Evolutionary conservation across 441 rosid genomes (phyloP).

Genomic region (Gossypium gossypioides): DNA sequence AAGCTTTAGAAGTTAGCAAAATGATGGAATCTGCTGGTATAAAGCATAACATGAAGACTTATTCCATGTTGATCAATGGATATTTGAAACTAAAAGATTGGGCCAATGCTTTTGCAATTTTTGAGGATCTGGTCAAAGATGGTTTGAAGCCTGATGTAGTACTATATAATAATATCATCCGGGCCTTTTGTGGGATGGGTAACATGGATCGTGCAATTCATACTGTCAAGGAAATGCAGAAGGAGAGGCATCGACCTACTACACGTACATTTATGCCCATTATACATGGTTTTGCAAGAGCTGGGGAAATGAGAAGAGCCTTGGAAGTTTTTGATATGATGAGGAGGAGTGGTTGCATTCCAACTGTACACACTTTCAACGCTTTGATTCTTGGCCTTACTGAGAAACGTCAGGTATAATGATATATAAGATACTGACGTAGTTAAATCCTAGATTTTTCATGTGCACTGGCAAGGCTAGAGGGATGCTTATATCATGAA

Average conservation of each 20-base stretch:
- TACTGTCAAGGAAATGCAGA: conserved; percentile 81
- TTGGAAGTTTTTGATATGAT: conserved; percentile 75
- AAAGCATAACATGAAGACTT: conserved; percentile 85
- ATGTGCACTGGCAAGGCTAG: background rate
- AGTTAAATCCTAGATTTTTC: conserved; percentile 3
- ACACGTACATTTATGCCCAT: conserved; percentile 87
- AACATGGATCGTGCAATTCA: conserved; percentile 83
- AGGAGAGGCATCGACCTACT: conserved; percentile 68
- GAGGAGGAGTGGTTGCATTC: conserved; percentile 86
- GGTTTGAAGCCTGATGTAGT: conserved; percentile 84
- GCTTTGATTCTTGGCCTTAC: conserved; percentile 86
- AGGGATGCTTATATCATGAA: background rate
- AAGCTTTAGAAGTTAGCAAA: conserved; percentile 77
- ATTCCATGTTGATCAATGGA: conserved; percentile 89
- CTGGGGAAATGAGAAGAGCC: conserved; percentile 75
- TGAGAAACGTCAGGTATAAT: conserved; percentile 74
- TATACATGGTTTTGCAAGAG: conserved; percentile 65
- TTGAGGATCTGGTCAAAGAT: conserved; percentile 64
- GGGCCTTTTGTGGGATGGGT: conserved; percentile 95
- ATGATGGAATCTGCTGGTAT: conserved; percentile 61
- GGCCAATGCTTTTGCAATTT: conserved; percentile 83
- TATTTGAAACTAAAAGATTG: conserved; percentile 83
- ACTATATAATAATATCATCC: conserved; percentile 72
- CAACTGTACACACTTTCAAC: conserved; percentile 83
- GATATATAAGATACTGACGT: background rate